phyloP scores from a whole-genome alignment of 2,329 filamentous ascomycete species.

The Botrytis sinoallii region DNA sequence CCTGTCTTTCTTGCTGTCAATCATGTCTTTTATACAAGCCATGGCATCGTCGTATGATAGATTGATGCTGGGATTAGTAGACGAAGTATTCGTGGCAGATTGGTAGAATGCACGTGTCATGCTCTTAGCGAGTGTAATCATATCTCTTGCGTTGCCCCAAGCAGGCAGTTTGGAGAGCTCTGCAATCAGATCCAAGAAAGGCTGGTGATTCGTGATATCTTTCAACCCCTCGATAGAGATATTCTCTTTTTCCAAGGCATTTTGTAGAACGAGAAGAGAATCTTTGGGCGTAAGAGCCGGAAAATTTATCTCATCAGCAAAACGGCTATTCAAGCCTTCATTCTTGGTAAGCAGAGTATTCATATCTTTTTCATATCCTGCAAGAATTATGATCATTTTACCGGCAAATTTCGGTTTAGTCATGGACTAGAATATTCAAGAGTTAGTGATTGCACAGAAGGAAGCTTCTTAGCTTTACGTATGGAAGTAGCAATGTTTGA shows the following conservation, averaged over 20 bases:
- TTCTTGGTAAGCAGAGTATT: constrained; percentile 51
- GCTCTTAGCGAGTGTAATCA: constrained; percentile 46
- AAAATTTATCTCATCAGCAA: constrained; percentile 51
- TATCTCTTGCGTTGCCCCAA: constrained; percentile 54
- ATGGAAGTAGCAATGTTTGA: neutral
- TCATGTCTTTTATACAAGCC: constrained; percentile 30
- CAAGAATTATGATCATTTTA: constrained; percentile 55
- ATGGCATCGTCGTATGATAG: constrained; percentile 26
- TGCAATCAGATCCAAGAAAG: constrained; percentile 36
- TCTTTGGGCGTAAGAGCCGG: constrained; percentile 35
- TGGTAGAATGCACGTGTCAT: constrained; percentile 41
- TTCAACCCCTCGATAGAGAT: constrained; percentile 25
- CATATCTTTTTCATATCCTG: constrained; percentile 56
- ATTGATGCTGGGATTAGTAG: constrained; percentile 23
- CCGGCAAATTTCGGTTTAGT: constrained; percentile 46
- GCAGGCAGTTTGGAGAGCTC: constrained; percentile 41
- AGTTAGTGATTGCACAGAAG: neutral
- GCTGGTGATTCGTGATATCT: constrained; percentile 33
- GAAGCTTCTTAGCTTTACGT: neutral
- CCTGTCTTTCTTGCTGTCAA: constrained; percentile 24
- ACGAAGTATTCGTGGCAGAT: constrained; percentile 19
- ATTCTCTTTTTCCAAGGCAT: constrained; percentile 37
- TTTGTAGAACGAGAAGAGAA: constrained; percentile 42
- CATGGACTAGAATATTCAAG: constrained; percentile 30
- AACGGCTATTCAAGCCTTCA: constrained; percentile 52